These are phyloP conservation scores for Calamus simplicifolius DNA, from an alignment of 176 grass and related monocot genomes.

Conservation along the genomic window DNA sequence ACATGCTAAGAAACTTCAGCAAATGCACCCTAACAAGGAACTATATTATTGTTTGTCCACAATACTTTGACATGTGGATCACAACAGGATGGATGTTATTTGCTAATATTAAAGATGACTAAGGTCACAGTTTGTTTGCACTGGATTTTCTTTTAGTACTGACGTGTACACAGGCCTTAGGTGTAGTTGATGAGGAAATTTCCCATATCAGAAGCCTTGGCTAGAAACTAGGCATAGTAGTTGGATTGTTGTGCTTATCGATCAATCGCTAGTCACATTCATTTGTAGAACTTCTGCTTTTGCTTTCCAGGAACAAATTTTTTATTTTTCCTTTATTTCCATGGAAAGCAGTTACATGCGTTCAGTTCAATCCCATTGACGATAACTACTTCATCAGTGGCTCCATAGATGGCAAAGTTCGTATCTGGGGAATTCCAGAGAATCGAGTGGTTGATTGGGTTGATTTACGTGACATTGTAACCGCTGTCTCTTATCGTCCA, in stretches of 20 bases:
- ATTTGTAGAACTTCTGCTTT: neutral
- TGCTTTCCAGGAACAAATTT: neutral
- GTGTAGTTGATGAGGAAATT: too few relatives aligned
- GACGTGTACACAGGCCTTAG: too few relatives aligned
- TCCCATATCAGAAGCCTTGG: too few relatives aligned
- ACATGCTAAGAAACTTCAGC: too few relatives aligned
- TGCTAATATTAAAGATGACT: too few relatives aligned
- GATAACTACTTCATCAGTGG: slow-evolving; percentile 81
- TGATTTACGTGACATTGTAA: slow-evolving; percentile 70
- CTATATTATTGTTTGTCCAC: too few relatives aligned
- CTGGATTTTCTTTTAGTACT: slow-evolving; percentile 5
- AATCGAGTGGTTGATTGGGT: slow-evolving; percentile 80
- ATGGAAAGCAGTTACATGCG: slow-evolving; percentile 57
- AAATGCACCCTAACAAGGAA: too few relatives aligned
- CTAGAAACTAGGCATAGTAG: too few relatives aligned
- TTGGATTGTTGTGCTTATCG: too few relatives aligned
- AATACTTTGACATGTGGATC: too few relatives aligned
- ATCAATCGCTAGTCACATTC: too few relatives aligned
- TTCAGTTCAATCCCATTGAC: slow-evolving; percentile 79
- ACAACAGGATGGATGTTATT: too few relatives aligned
- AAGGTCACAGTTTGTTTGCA: neutral
- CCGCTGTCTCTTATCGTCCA: slow-evolving; percentile 60
- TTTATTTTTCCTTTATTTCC: slow-evolving; percentile 3
- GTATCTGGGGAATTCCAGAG: slow-evolving; percentile 68
- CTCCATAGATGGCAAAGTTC: slow-evolving; percentile 86